phyloP scores from a whole-genome alignment of 495 filamentous ascomycete species.

The Massariosphaeria phaeospora region DNA sequence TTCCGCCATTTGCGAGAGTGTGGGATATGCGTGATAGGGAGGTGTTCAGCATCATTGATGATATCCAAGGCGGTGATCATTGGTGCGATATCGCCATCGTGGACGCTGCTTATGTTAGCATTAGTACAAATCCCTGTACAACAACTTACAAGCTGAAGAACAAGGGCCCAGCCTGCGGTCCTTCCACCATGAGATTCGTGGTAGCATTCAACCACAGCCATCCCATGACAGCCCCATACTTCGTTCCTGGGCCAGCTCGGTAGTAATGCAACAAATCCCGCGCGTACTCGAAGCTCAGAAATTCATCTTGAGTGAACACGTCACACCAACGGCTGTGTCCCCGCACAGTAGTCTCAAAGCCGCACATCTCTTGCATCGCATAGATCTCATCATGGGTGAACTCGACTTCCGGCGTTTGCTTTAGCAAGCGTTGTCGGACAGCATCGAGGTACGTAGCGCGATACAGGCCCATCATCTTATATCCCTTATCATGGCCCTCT shows the following conservation, averaged over 20 bases:
- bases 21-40: conserved; percentile 46
- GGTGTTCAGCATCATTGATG: conserved; percentile 41
- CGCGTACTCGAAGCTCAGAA: conserved; percentile 57
- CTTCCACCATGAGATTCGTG: conserved; percentile 46
- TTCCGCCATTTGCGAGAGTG: conserved; percentile 50
- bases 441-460: conserved; percentile 47
- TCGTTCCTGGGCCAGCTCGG: conserved; percentile 55
- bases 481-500: conserved; percentile 50
- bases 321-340: conserved; percentile 56
- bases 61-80: conserved; percentile 53
- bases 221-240: conserved; percentile 54
- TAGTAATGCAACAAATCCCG: conserved; percentile 59
- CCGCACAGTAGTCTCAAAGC: conserved; percentile 53
- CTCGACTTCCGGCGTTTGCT: conserved; percentile 42
- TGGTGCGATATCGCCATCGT: conserved; percentile 57
- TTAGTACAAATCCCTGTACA: neutral
- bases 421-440: conserved; percentile 45
- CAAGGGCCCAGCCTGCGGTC: conserved; percentile 47
- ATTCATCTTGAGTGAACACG: conserved; percentile 54
- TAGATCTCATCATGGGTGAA: conserved; percentile 50
- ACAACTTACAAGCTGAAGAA: conserved; percentile 56
- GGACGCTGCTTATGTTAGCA: conserved; percentile 44
- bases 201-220: conserved; percentile 62
- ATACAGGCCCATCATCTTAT: conserved; percentile 46
- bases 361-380: conserved; percentile 60